Conservation (phyloP, 2,329 filamentous ascomycete species). For the Cordyceps tenuipes region DNA sequence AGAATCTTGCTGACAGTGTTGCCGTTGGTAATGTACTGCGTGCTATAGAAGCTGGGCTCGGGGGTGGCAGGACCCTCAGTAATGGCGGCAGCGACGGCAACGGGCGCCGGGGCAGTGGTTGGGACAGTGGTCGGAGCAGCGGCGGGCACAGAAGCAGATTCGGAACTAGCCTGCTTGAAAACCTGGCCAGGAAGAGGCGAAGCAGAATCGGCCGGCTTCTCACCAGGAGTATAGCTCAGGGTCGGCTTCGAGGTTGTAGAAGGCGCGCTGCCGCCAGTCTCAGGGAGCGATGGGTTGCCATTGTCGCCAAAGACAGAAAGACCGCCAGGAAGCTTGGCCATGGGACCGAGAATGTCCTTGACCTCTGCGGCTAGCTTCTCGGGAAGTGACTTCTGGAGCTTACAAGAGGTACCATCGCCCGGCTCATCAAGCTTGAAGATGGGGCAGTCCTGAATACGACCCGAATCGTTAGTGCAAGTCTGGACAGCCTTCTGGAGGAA, state of each 20-base stretch:
- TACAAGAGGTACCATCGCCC: slow-evolving; percentile 49
- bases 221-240: slow-evolving; percentile 30
- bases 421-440: slow-evolving; percentile 65
- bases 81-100: slow-evolving; percentile 14
- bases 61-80: slow-evolving; percentile 22
- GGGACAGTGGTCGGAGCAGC: slow-evolving; percentile 15
- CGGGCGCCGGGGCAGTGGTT: slow-evolving; percentile 11
- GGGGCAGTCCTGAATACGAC: slow-evolving; percentile 63
- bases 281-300: slow-evolving; percentile 12
- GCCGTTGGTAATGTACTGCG: slow-evolving; percentile 43
- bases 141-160: slow-evolving; percentile 12
- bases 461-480: slow-evolving; percentile 63
- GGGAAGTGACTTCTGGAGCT: slow-evolving; percentile 47
- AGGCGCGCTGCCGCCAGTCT: background rate
- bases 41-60: slow-evolving; percentile 33
- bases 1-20: slow-evolving; percentile 47
- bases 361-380: slow-evolving; percentile 43
- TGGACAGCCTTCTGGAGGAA: slow-evolving; percentile 67
- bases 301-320: slow-evolving; percentile 34
- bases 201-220: slow-evolving; percentile 23
- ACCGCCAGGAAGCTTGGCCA: slow-evolving; percentile 58
- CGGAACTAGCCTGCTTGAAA: slow-evolving; percentile 27
- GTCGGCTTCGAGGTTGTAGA: slow-evolving; percentile 17
- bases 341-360: slow-evolving; percentile 43
- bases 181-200: slow-evolving; percentile 34